These are phyloP conservation scores for Cadophora malorum DNA, from an alignment of 2,329 filamentous ascomycete genomes.

Conservation along the genomic window DNA sequence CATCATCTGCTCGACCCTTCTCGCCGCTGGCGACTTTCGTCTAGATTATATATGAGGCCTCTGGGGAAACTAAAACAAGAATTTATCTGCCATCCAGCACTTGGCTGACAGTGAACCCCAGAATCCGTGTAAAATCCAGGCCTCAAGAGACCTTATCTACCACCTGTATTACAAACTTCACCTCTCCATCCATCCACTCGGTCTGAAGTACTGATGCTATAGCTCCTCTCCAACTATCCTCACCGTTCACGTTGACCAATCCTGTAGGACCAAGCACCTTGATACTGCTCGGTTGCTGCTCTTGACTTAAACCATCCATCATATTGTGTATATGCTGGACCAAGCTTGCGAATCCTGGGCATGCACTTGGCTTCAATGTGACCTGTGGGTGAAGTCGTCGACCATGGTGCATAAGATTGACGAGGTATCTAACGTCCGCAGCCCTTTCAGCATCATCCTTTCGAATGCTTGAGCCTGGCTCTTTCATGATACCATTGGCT, in stretches of 20 bases:
- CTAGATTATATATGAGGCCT: neutral
- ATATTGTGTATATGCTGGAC: slow-evolving; percentile 36
- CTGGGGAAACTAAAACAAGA: neutral
- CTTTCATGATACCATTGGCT: neutral
- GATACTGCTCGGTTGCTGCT: slow-evolving; percentile 31
- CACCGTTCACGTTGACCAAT: slow-evolving; percentile 35
- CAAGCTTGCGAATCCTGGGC: slow-evolving; percentile 39
- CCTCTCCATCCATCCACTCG: slow-evolving; percentile 45
- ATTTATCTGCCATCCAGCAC: slow-evolving; percentile 2
- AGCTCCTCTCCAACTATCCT: slow-evolving; percentile 38
- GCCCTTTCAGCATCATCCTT: neutral
- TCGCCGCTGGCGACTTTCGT: neutral
- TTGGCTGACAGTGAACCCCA: slow-evolving; percentile 8
- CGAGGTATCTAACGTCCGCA: slow-evolving; percentile 32
- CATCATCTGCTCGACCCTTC: neutral
- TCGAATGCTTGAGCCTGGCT: slow-evolving; percentile 1
- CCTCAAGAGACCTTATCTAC: slow-evolving; percentile 19
- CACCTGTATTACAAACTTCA: slow-evolving; percentile 39
- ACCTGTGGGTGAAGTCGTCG: slow-evolving; percentile 35
- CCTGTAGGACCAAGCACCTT: slow-evolving; percentile 38
- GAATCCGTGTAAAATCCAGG: neutral
- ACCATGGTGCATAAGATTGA: slow-evolving; percentile 40
- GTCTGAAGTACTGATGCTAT: slow-evolving; percentile 32
- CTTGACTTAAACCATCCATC: slow-evolving; percentile 25
- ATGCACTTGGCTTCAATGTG: slow-evolving; percentile 32